Conservation (phyloP, 2,329 filamentous ascomycete species). For the Didymella keratinophila region DNA sequence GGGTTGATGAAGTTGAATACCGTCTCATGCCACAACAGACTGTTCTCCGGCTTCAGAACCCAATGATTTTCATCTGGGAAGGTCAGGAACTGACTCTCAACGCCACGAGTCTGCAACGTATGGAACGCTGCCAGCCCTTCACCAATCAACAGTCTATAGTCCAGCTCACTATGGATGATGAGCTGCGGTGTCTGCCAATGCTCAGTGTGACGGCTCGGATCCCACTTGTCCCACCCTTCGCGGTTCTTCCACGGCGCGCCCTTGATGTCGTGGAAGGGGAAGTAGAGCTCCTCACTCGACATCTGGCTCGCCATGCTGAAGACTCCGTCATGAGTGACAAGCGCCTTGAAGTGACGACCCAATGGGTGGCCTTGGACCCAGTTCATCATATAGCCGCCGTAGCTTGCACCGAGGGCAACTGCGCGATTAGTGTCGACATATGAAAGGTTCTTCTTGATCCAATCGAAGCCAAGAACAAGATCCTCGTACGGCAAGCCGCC, state of each 20-base stretch:
- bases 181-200: constrained; percentile 89
- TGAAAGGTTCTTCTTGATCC: constrained; percentile 69
- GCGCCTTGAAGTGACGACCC: constrained; percentile 83
- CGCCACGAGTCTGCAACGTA: constrained; percentile 75
- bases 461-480: constrained; percentile 78
- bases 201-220: constrained; percentile 62
- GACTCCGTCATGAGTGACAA: constrained; percentile 88
- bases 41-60: constrained; percentile 93
- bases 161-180: constrained; percentile 87
- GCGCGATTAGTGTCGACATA: constrained; percentile 74
- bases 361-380: constrained; percentile 91
- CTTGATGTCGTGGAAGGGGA: constrained; percentile 57
- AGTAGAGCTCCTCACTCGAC: constrained; percentile 61
- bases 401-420: constrained; percentile 73
- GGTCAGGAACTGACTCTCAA: constrained; percentile 79
- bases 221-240: constrained; percentile 64
- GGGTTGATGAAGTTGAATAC: constrained; percentile 80
- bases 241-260: constrained; percentile 49
- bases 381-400: constrained; percentile 62
- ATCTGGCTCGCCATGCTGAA: constrained; percentile 68
- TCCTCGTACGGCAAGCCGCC: constrained; percentile 86
- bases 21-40: constrained; percentile 85
- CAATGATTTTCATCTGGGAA: constrained; percentile 84
- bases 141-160: constrained; percentile 85
- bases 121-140: constrained; percentile 90